phyloP scores from a whole-genome alignment of 257 asterid species.

The Solanum peruvianum region DNA sequence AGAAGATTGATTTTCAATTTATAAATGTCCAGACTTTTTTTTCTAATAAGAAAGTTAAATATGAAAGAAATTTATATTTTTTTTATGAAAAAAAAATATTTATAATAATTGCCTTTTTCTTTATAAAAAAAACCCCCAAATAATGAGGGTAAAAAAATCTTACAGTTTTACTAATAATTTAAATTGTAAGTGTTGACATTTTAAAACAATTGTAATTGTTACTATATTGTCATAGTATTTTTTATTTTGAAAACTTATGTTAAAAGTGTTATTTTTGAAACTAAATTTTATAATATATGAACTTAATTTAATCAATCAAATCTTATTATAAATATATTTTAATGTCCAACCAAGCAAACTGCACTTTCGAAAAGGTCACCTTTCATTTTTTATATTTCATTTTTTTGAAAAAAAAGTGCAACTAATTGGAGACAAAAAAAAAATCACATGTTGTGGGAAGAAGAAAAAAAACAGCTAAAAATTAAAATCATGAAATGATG shows the following conservation, averaged over 20 bases:
- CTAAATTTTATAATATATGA: too few species aligned
- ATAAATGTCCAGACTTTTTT: too few species aligned
- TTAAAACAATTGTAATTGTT: not conserved
- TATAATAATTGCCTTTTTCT: too few species aligned
- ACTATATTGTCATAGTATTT: not conserved
- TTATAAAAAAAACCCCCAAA: too few species aligned
- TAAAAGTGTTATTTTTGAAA: too few species aligned
- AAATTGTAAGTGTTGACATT: not conserved
- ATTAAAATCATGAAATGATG: not conserved
- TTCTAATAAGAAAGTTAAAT: too few species aligned
- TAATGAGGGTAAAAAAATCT: too few species aligned
- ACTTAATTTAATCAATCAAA: not conserved
- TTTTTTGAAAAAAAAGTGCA: not conserved
- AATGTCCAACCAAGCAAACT: not conserved
- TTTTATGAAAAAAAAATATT: not conserved
- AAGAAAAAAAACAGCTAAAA: not conserved
- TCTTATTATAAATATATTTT: not conserved
- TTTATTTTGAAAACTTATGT: not conserved
- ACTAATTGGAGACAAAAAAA: not conserved
- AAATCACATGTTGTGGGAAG: not conserved
- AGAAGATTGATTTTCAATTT: too few species aligned
- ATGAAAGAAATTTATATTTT: too few species aligned
- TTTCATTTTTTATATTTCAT: not conserved
- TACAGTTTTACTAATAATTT: not conserved
- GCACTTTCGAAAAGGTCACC: not conserved